Base-by-base conservation (phyloP, 2,329 filamentous ascomycete species). In the Paraphaeosphaeria sporulosa region DNA sequence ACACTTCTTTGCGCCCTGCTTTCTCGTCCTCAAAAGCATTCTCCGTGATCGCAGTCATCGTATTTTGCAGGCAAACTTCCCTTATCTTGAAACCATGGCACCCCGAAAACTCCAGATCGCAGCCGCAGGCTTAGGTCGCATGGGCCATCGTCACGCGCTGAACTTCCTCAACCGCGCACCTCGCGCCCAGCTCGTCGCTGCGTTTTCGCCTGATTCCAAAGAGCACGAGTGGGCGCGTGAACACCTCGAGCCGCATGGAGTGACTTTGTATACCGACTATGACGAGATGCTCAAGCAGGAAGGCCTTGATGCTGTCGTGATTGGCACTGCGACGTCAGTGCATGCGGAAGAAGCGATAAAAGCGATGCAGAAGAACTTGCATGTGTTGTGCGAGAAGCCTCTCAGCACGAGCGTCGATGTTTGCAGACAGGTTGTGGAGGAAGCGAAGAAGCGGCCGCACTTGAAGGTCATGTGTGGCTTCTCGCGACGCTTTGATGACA, bases 111-210 rank as follows among this genome's bases (percentile, higher is more conserved):
- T 71, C 23, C 60, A 79, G 60, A 72, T 84, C 64, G 83, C 75
- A 55, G 80, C 80, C 55, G 80, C 80, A 32, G 83, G 83, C 50
- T 80, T 85, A 46, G 83, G 83, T 30, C 81, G 83, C 64, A 85
- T 85, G 81, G 83, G 83, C 46, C 79, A 81, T 60, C 78, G 82
- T 21, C 83, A 85, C 72, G 83, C 81, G 55, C 70, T 81, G 53
- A 83, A 82, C 65, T 80, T 84, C 58, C 73, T 83, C 52, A 69
- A 81, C 52, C 74, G 75, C 30, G 79, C 79, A 10, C 80, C 81
- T 27, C 78, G 81, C 44, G 82, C 83, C 44, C 71, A 83, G 52
- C 78, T 86, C 32, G 80, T 84, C 30, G 83, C 82, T 57, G 83
- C 81, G 40, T 84, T 80, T 68, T 80, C 80, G 4, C 81, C 82